A percentile compares a stretch with the other conserved stretches of the same genome.
phyloP scores from a whole-genome alignment of 1,284 basidiomycete species.

The Rhodotorula sp. region DNA sequence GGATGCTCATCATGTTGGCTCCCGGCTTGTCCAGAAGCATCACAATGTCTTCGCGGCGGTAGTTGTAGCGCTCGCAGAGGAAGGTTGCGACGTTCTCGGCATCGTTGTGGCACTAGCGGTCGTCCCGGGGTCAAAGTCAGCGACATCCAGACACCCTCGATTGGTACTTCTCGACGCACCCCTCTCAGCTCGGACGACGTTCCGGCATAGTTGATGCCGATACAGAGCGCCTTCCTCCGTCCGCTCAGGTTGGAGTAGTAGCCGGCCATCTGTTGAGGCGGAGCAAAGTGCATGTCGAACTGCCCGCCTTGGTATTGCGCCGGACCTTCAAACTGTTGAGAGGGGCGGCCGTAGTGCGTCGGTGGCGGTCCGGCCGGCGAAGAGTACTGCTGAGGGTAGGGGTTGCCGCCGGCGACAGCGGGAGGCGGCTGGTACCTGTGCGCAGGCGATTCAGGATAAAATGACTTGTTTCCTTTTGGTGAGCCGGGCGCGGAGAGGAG shows the following conservation, averaged over 20 bases:
- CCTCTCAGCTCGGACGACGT: conserved; percentile 47
- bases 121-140: no score
- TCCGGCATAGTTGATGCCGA: conserved; percentile 59
- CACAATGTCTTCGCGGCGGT: conserved; percentile 79
- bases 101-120: conserved; percentile 72
- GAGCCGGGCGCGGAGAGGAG: background rate
- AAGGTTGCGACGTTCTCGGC: conserved; percentile 70
- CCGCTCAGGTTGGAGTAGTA: conserved; percentile 45
- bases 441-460: background rate
- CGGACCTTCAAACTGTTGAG: conserved; percentile 31
- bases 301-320: conserved; percentile 41
- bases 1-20: conserved; percentile 60
- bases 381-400: conserved; percentile 23
- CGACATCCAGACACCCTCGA: no score
- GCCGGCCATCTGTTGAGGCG: conserved; percentile 15
- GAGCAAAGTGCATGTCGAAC: conserved; percentile 34
- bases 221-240: conserved; percentile 40
- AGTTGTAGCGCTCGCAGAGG: conserved; percentile 62
- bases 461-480: no score
- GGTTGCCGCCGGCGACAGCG: conserved; percentile 8
- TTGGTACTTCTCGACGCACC: no score
- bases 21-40: conserved; percentile 71
- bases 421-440: conserved; percentile 27
- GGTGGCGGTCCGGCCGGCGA: conserved; percentile 26
- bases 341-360: conserved; percentile 37